phyloP scores from a whole-genome alignment of 2,329 filamentous ascomycete genomes.

The Epichloe bromicola region DNA sequence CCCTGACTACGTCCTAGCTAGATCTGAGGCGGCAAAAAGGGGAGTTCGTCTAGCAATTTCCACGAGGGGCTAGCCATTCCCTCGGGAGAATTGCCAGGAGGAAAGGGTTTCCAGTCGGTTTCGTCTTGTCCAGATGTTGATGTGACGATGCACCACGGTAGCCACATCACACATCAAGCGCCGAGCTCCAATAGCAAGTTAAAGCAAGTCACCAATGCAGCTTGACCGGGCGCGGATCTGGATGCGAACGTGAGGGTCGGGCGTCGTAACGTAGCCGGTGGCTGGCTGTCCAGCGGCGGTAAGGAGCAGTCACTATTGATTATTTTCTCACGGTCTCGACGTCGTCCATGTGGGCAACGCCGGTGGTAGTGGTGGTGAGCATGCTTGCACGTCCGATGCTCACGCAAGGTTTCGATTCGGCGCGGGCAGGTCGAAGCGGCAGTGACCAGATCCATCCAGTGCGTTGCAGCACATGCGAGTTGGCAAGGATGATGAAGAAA shows the following conservation, averaged over 20 bases:
- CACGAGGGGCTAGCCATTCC: too few relatives aligned
- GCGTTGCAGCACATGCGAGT: neutral
- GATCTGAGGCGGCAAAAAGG: too few relatives aligned
- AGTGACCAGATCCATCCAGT: neutral
- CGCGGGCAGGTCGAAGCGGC: neutral
- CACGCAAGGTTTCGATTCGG: neutral
- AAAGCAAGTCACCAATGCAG: neutral
- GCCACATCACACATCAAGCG: too few relatives aligned
- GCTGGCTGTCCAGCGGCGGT: neutral
- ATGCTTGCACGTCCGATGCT: neutral
- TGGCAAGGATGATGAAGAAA: too few relatives aligned
- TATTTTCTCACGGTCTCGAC: neutral
- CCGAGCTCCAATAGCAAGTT: too few relatives aligned
- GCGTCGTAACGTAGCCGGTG: neutral
- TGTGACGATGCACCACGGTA: neutral
- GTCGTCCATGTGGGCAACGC: too few relatives aligned
- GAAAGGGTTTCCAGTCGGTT: too few relatives aligned
- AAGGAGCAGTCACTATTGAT: neutral
- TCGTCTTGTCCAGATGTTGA: neutral
- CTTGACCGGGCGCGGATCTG: neutral
- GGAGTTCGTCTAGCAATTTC: too few relatives aligned
- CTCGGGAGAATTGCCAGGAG: too few relatives aligned
- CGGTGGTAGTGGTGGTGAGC: neutral
- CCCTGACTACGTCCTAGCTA: too few relatives aligned
- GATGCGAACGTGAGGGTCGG: neutral